These are phyloP conservation scores for Jackrogersella multiformis DNA, from an alignment of 495 filamentous ascomycete genomes.

Conservation along the genomic window DNA sequence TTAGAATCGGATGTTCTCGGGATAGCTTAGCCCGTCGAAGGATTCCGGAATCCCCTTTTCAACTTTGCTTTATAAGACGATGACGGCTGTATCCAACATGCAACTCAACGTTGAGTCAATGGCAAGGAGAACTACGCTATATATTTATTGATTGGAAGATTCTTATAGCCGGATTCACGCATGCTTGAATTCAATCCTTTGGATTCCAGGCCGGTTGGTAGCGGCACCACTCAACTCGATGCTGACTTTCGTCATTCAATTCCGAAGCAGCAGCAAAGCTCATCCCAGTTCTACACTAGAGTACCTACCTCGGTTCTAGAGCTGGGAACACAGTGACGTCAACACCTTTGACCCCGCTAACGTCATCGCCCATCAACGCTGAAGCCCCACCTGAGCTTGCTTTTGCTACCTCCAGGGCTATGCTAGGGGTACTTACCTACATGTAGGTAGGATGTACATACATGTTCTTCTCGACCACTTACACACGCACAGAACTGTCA, in stretches of 20 bases:
- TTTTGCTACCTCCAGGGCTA: no score
- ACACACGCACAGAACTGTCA: slow-evolving; percentile 3
- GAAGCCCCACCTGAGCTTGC: slow-evolving; percentile 18
- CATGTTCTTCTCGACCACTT: slow-evolving; percentile 15
- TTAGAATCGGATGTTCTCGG: background rate
- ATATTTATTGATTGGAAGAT: background rate
- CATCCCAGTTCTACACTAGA: no score
- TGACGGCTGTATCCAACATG: background rate
- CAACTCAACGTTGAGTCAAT: slow-evolving; percentile 7
- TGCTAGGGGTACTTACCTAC: no score
- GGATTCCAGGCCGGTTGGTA: slow-evolving; percentile 7
- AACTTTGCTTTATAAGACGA: background rate
- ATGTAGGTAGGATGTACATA: background rate
- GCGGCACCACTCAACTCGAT: background rate
- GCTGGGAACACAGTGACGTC: slow-evolving; percentile 30
- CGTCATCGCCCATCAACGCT: slow-evolving; percentile 35
- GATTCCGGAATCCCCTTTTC: background rate
- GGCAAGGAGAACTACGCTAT: background rate
- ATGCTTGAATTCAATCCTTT: background rate
- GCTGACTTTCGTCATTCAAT: slow-evolving; percentile 16
- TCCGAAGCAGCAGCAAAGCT: slow-evolving; percentile 13
- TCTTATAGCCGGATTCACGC: background rate
- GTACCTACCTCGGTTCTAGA: no score
- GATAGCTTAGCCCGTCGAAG: background rate
- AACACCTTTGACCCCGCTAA: slow-evolving; percentile 32